Percentiles rank a stretch among this genome's conserved stretches.
These are phyloP conservation scores for Stemphylium beticola DNA, from an alignment of 2,329 filamentous ascomycete species.

Conservation along the genomic window DNA sequence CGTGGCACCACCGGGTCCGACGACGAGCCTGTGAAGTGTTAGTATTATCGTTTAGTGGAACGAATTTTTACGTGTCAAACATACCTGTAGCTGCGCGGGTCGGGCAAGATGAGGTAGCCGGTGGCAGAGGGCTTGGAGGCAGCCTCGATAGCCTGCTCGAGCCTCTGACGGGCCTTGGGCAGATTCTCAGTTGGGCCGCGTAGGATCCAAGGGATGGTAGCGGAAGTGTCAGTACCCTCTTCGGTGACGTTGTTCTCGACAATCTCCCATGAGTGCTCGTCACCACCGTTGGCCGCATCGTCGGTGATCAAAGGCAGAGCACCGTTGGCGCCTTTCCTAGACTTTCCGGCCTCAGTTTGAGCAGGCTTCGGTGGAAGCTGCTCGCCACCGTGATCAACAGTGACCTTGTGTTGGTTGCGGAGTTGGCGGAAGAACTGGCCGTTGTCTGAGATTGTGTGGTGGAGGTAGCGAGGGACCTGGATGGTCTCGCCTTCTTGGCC, in stretches of 20 bases:
- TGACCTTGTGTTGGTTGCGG: slow-evolving; percentile 83
- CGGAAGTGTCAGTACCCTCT: slow-evolving; percentile 59
- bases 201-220: slow-evolving; percentile 86
- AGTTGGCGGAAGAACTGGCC: slow-evolving; percentile 93
- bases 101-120: slow-evolving; percentile 87
- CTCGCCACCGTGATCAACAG: slow-evolving; percentile 87
- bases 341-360: slow-evolving; percentile 53
- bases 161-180: slow-evolving; percentile 76
- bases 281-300: slow-evolving; percentile 61
- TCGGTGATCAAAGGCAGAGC: slow-evolving; percentile 93
- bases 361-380: slow-evolving; percentile 73
- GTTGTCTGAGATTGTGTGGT: slow-evolving; percentile 85
- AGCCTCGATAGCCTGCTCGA: slow-evolving; percentile 75
- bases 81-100: slow-evolving; percentile 78
- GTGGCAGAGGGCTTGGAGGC: slow-evolving; percentile 73
- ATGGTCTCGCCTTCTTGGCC: slow-evolving; percentile 87
- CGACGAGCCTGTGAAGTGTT: slow-evolving; percentile 67
- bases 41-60: background rate
- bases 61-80: background rate
- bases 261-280: slow-evolving; percentile 83
- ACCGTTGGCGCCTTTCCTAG: slow-evolving; percentile 62
- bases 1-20: slow-evolving; percentile 86
- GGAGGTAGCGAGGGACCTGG: slow-evolving; percentile 79
- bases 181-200: slow-evolving; percentile 79
- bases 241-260: slow-evolving; percentile 65